Evolutionary conservation across 2,329 filamentous ascomycete species (phyloP).

Genomic region (Diaporthe caulivora): DNA sequence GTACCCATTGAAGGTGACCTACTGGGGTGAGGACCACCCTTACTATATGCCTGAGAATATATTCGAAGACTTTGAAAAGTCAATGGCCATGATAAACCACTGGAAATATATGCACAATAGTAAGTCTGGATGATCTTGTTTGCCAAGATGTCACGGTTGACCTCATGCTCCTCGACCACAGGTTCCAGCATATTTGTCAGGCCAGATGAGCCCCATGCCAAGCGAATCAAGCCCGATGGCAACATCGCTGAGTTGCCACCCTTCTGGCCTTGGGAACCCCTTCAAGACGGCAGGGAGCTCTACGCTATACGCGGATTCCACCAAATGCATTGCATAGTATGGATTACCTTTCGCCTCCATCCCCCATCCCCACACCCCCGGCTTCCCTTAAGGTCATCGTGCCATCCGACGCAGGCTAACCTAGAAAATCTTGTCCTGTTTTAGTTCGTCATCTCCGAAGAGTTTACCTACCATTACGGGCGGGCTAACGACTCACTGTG

Average conservation of each 20-base stretch:
- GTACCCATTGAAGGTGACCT: slow-evolving; percentile 17
- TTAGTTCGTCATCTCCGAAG: slow-evolving; percentile 23
- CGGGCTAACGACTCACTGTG: slow-evolving; percentile 6
- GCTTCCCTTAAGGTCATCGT: background rate
- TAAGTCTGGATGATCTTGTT: background rate
- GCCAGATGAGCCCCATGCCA: background rate
- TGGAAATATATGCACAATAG: slow-evolving; percentile 8
- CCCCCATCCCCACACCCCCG: too few species aligned
- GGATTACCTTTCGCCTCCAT: background rate
- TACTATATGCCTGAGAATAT: slow-evolving; percentile 16
- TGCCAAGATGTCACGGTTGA: background rate
- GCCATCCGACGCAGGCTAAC: background rate
- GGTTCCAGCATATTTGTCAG: slow-evolving; percentile 18
- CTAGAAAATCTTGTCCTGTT: background rate
- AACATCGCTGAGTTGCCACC: background rate
- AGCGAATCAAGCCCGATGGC: slow-evolving; percentile 17
- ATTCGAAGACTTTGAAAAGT: slow-evolving; percentile 16
- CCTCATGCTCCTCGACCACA: background rate
- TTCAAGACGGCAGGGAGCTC: background rate
- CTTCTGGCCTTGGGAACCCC: slow-evolving; percentile 7
- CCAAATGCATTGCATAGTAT: slow-evolving; percentile 28
- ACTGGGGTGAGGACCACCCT: slow-evolving; percentile 11
- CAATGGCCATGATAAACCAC: background rate
- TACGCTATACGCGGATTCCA: slow-evolving; percentile 14
- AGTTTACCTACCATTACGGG: slow-evolving; percentile 13